These are phyloP conservation scores for Carex arenaria DNA, from an alignment of 202 grass and related monocot species.

Conservation along the genomic window DNA sequence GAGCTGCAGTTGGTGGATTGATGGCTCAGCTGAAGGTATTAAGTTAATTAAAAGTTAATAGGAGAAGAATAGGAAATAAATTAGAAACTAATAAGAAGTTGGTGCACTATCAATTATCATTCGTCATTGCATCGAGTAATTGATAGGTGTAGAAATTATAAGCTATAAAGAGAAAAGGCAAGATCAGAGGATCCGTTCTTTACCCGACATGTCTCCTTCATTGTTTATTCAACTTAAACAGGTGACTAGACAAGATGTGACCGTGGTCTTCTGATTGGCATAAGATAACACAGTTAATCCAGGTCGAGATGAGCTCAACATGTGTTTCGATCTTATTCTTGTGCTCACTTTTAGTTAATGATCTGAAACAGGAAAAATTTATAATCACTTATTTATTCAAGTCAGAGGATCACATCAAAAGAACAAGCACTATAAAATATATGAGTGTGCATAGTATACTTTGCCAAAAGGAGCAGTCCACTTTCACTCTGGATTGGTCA, in stretches of 20 bases:
- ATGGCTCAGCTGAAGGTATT: slow-evolving; percentile 1
- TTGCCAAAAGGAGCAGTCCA: background rate
- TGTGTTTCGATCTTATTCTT: background rate
- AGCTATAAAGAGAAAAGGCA: background rate
- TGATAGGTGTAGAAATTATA: background rate
- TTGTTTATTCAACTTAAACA: background rate
- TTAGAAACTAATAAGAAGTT: background rate
- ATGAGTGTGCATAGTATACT: background rate
- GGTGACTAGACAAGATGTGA: background rate
- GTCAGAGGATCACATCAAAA: background rate
- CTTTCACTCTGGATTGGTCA: background rate
- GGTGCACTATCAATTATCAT: background rate
- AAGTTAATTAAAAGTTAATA: background rate
- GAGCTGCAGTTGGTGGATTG: slow-evolving; percentile 17
- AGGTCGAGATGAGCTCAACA: background rate
- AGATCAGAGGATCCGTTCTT: background rate
- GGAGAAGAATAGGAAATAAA: too few relatives aligned
- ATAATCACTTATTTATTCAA: background rate
- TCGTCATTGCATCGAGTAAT: background rate
- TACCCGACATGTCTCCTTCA: background rate
- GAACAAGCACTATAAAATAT: background rate
- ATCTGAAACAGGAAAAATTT: background rate
- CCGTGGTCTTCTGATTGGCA: background rate
- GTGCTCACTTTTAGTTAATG: background rate
- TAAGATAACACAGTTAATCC: background rate